Conservation (phyloP, 139 green algal species). For the Chlamydomonas incerta region DNA sequence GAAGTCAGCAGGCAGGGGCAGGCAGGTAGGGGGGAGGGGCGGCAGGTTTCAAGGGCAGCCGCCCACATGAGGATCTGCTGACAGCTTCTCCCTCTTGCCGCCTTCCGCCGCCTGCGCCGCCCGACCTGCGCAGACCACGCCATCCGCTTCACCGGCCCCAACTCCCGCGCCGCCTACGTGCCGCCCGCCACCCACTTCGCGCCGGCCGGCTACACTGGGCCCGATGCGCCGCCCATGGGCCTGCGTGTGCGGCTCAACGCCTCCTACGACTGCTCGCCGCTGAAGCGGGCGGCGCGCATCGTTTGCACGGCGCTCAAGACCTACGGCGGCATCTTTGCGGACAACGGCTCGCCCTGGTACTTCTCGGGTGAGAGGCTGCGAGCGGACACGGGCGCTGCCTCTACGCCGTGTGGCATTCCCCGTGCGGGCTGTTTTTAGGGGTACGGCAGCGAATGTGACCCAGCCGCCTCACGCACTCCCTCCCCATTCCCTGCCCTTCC, state of each 20-base stretch:
- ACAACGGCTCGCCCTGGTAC: conserved; percentile 44
- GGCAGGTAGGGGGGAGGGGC: neutral
- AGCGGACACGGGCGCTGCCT: too few species aligned
- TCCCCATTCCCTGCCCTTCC: too few species aligned
- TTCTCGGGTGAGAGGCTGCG: neutral
- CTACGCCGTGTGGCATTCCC: too few species aligned
- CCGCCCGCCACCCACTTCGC: conserved; percentile 48
- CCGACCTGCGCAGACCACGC: neutral
- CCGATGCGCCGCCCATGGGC: conserved; percentile 51
- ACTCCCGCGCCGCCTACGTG: conserved; percentile 26
- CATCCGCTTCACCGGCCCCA: conserved; percentile 54
- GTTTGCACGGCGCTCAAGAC: conserved; percentile 51
- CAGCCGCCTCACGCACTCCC: too few species aligned
- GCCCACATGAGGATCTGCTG: too few species aligned
- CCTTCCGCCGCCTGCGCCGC: too few species aligned
- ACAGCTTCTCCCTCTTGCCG: too few species aligned
- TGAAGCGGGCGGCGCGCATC: conserved; percentile 16
- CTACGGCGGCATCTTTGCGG: conserved; percentile 56
- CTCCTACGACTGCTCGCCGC: conserved; percentile 29
- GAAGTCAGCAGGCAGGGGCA: neutral
- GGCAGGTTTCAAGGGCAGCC: neutral
- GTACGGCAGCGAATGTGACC: too few species aligned
- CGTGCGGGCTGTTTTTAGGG: too few species aligned
- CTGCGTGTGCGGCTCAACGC: conserved; percentile 46
- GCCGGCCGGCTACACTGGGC: conserved; percentile 3